Base-by-base conservation (phyloP, 2,329 filamentous ascomycete genomes). In the Diplodia seriata region DNA sequence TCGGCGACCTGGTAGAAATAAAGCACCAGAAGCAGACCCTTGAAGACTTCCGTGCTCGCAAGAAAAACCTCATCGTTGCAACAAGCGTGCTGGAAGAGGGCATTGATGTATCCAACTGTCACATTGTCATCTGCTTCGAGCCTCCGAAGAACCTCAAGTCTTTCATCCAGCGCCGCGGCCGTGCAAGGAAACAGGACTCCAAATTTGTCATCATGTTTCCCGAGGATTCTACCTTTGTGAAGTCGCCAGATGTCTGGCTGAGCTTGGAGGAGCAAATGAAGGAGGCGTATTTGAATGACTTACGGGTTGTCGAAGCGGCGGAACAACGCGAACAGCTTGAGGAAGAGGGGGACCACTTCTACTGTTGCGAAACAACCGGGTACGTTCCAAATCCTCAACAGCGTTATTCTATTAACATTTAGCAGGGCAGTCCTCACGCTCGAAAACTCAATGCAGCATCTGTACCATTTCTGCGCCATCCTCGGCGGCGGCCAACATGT, bases 391-490 rank as follows among this genome's bases (percentile, higher is more conserved):
- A 47, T 3, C 43, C 43, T n/a, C 11, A 33, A 5, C 31, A 2
- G 15, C 4, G 11, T 54, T 5, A 29, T 20, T 15, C 8, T 26
- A 12, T 31, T 57, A 29, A 59, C 31, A 43, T 9, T 2, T 9
- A 20, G 15, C 62, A 86, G 89, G 4, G 92, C 92, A 0, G 78
- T 87, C 14, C 80, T 97, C 15, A 91, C 91, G 12, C 83, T 93
- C 1, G 86, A 91, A 47, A 91, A 91, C 71, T 91, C 92, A 0
- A 87, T 90, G 57, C 78, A 84, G n/a, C 93, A 95, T 76, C 84
- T 98, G 1, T 83, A 91, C 56, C 92, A 97, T 77, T 96, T 97
- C 72, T 97, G 94, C 76, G 81, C 83, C 0, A 84, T 85, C 0
- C 76, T 93, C 0, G 84, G 86, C 0, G 80, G 80, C 0, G 81